phyloP scores from a whole-genome alignment of 306 rosid species.

The Cotoneaster glaucophyllus region DNA sequence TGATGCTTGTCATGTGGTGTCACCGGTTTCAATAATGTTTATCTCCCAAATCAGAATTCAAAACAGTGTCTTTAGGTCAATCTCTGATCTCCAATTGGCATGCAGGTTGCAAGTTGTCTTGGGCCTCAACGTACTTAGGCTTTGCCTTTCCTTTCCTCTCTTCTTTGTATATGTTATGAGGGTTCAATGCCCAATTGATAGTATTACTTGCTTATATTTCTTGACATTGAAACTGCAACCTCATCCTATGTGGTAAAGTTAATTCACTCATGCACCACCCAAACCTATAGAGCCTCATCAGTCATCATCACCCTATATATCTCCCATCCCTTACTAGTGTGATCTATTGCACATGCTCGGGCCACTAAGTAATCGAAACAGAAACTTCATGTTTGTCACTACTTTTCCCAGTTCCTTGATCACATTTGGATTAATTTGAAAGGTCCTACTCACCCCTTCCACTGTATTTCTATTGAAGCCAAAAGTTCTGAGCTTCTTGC shows the following conservation, averaged over 20 bases:
- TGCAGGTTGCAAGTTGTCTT: not conserved
- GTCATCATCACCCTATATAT: not conserved
- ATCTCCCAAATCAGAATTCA: not conserved
- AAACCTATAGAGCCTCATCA: not conserved
- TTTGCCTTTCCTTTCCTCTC: not conserved
- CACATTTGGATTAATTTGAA: not conserved
- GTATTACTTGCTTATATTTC: not conserved
- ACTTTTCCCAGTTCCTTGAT: not conserved
- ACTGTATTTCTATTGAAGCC: no score
- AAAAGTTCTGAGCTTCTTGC: no score
- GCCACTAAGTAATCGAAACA: not conserved
- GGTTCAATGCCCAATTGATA: not conserved
- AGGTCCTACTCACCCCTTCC: not conserved
- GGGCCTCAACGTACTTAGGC: not conserved
- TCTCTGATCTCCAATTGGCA: not conserved
- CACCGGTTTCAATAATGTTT: not conserved
- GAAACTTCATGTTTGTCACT: not conserved
- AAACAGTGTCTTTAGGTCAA: not conserved
- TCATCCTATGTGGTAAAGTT: not conserved
- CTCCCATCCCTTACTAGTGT: not conserved
- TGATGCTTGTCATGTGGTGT: not conserved
- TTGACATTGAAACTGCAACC: not conserved
- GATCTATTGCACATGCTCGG: not conserved
- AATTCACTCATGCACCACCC: not conserved
- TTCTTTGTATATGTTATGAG: not conserved